These are phyloP conservation scores for Fragilariopsis cylindrus DNA, from an alignment of 108 stramenopile genomes.

Conservation along the genomic window DNA sequence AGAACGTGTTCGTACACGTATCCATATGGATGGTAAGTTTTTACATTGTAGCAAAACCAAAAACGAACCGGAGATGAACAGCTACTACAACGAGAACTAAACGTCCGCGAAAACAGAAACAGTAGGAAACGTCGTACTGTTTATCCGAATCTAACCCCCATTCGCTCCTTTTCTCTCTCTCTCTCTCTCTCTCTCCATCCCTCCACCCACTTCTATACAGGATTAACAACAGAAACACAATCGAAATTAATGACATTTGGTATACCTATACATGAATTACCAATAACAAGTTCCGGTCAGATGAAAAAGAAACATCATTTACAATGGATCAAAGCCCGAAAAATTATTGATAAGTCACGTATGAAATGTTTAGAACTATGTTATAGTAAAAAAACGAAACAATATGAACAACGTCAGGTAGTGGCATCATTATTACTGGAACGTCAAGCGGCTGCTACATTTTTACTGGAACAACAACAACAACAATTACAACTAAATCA, in stretches of 20 bases:
- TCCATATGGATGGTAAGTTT: slow-evolving; percentile 17
- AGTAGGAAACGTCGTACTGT: too few relatives aligned
- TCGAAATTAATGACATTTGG: slow-evolving; percentile 27
- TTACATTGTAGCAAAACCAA: too few relatives aligned
- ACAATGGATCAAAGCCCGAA: slow-evolving; percentile 18
- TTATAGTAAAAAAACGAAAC: background rate
- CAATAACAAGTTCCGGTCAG: slow-evolving; percentile 3
- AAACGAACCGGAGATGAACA: too few relatives aligned
- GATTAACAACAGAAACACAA: background rate
- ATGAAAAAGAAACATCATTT: slow-evolving; percentile 16
- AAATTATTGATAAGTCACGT: background rate
- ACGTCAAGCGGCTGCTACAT: background rate
- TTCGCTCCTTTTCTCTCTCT: too few relatives aligned
- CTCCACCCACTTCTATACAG: too few relatives aligned
- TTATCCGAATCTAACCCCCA: too few relatives aligned
- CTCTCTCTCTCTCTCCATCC: too few relatives aligned
- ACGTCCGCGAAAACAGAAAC: too few relatives aligned
- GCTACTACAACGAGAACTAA: too few relatives aligned
- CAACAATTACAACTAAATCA: too few relatives aligned
- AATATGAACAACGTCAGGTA: too few relatives aligned
- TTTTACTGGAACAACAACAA: too few relatives aligned
- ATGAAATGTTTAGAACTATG: slow-evolving; percentile 9
- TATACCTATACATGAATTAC: slow-evolving; percentile 20
- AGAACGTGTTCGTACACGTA: slow-evolving; percentile 2
- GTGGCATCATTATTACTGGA: background rate